Evolutionary conservation across 164 flowering plant genomes (phyloP).

Genomic region (Magnolia changhungtana): DNA sequence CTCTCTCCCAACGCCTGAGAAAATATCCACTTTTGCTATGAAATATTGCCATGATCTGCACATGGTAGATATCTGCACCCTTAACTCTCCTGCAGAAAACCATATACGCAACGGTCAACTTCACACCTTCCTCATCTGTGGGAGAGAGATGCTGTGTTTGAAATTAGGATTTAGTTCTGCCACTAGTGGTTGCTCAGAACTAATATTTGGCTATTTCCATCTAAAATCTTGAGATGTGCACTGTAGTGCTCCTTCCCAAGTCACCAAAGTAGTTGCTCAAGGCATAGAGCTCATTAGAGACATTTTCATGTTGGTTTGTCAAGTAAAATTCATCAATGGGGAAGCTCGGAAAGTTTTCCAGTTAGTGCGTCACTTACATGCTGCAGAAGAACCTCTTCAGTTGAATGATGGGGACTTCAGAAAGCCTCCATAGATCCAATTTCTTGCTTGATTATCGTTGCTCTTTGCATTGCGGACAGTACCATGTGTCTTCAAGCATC

Average conservation of each 20-base stretch:
- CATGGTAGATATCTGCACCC: slow-evolving; percentile 32
- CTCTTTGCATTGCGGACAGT: slow-evolving; percentile 89
- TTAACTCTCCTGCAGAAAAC: slow-evolving; percentile 80
- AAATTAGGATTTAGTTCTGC: slow-evolving; percentile 35
- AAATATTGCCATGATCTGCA: slow-evolving; percentile 18
- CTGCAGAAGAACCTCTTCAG: slow-evolving; percentile 92
- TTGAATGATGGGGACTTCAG: slow-evolving; percentile 89
- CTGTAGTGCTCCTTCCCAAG: slow-evolving; percentile 99
- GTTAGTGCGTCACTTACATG: slow-evolving; percentile 87
- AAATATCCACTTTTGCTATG: background rate
- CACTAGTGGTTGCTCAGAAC: too few species aligned
- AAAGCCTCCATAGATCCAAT: slow-evolving; percentile 95
- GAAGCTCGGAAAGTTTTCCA: slow-evolving; percentile 90
- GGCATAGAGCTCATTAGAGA: slow-evolving; percentile 85
- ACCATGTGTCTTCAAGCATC: slow-evolving; percentile 99
- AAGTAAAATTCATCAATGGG: slow-evolving; percentile 92
- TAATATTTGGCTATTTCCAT: slow-evolving; percentile 80
- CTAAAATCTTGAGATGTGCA: slow-evolving; percentile 89
- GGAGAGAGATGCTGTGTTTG: slow-evolving; percentile 77
- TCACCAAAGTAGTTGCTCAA: slow-evolving; percentile 89
- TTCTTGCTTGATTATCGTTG: slow-evolving; percentile 91
- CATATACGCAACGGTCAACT: slow-evolving; percentile 88
- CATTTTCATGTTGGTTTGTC: slow-evolving; percentile 71
- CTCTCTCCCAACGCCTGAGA: background rate
- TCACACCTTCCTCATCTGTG: slow-evolving; percentile 84